Base-by-base conservation (phyloP, 2,329 filamentous ascomycete genomes). In the Aspergillus fischeri region DNA sequence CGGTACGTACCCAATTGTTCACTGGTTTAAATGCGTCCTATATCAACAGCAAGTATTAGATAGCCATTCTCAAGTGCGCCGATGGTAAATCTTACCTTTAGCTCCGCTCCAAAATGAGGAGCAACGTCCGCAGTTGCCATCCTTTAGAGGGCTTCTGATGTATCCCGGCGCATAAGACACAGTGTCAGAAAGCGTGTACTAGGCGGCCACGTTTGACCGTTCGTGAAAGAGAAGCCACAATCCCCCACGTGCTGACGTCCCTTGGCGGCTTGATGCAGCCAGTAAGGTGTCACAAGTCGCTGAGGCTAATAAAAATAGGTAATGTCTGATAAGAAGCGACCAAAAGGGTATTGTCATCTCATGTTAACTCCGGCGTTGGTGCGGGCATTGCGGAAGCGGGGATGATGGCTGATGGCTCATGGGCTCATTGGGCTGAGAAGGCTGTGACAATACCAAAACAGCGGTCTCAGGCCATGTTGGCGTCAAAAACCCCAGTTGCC, bases 1-100 rank as follows among this genome's bases (percentile, higher is more conserved):
- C 35, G 47, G 51, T 54, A 68, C 77, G 64, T 80, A 86, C 85
- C 94, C 94, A 99, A 68, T 83, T 86, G 77, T 92, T 97, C 73
- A 95, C 92, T 20, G 91, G 86, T 77, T 95, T 97, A 83, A 97
- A 99, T 71, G 90, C 91, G 86, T 99, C 94, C 91, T 97, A 70
- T 57, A 5, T 44, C 29, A 47, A 10, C 20, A 47, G 3, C 4
- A 7, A 10, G 24, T 24, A 8, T 47, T 47, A 27, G 44, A 7
- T 24, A 25, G 44, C 5, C 10, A 11, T 47, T 5, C 44, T n/a
- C 27, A 52, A 45, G 56, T 29, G 62, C 11, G 27, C 29, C 20
- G 54, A 68, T 63, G 64, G 65, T 77, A 61, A 51, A 38, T 45
- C 44, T 21, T 79, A 92, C 92, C 89, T 96, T 97, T 74, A 97